Evolutionary conservation across 768 basidiomycete species (phyloP).

Genomic region (Suillus americanus): DNA sequence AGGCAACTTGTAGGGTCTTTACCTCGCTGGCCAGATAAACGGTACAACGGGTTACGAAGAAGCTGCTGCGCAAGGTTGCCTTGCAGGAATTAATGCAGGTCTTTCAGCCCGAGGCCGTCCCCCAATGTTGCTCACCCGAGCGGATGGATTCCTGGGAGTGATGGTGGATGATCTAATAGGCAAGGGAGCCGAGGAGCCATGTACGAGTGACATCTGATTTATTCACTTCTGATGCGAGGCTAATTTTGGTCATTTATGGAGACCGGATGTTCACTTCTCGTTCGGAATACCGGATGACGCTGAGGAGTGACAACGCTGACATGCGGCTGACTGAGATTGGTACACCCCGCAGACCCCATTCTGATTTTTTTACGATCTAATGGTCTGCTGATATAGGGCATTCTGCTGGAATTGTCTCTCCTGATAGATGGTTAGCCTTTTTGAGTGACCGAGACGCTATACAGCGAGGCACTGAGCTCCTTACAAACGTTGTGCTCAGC

Average conservation of each 20-base stretch:
- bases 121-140: conserved; percentile 70
- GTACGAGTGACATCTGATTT: conserved; percentile 41
- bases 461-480: conserved; percentile 30
- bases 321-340: conserved; percentile 77
- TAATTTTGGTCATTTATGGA: conserved; percentile 28
- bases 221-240: not conserved
- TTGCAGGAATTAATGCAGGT: conserved; percentile 89
- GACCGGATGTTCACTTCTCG: conserved; percentile 94
- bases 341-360: conserved; percentile 17
- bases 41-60: conserved; percentile 95
- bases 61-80: conserved; percentile 85
- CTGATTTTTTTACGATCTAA: not conserved
- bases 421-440: conserved; percentile 44
- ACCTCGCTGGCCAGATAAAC: conserved; percentile 90
- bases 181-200: conserved; percentile 90
- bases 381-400: conserved; percentile 30
- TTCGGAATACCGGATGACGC: conserved; percentile 86
- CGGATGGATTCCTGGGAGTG: conserved; percentile 85
- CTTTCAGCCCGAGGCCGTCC: conserved; percentile 55
- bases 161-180: conserved; percentile 91
- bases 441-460: conserved; percentile 33
- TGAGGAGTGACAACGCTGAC: conserved; percentile 90
- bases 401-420: conserved; percentile 40
- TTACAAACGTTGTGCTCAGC: conserved; percentile 35
- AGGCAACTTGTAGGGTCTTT: conserved; percentile 57